Conservation (phyloP, 148 eudicot genomes). For the Fagopyrum tataricum region DNA sequence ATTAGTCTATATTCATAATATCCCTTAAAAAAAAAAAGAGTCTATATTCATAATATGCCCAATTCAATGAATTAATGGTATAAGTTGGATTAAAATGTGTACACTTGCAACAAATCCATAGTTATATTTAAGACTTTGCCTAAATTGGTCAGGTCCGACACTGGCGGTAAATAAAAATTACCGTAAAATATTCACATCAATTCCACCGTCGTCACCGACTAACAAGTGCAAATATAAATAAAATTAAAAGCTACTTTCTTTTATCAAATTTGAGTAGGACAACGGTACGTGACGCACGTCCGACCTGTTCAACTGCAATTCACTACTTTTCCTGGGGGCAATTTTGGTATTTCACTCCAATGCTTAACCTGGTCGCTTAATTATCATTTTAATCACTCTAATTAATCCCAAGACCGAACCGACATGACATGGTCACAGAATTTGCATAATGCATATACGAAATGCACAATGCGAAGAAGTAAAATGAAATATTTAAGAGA, state of each 20-base stretch:
- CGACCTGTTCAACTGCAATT: constrained; percentile 6
- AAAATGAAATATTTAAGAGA: neutral
- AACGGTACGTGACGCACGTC: constrained; percentile 13
- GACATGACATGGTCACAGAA: too few relatives aligned
- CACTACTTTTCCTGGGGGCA: neutral
- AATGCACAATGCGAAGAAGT: neutral
- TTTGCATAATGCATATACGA: too few relatives aligned
- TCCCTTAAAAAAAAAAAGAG: too few relatives aligned
- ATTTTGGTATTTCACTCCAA: neutral
- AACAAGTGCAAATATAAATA: neutral
- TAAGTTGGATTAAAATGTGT: too few relatives aligned
- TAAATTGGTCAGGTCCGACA: too few relatives aligned
- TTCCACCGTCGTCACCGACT: neutral
- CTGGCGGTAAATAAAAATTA: too few relatives aligned
- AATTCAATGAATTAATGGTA: too few relatives aligned
- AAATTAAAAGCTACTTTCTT: neutral
- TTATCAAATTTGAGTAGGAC: neutral
- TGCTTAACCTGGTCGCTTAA: neutral
- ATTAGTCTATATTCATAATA: too few relatives aligned
- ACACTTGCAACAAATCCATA: too few relatives aligned
- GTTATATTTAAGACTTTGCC: too few relatives aligned
- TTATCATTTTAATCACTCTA: neutral
- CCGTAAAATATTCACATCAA: too few relatives aligned
- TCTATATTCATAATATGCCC: too few relatives aligned
- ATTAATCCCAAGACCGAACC: neutral